Base-by-base conservation (phyloP, 2,329 filamentous ascomycete genomes). In the Arthroderma sp. region DNA sequence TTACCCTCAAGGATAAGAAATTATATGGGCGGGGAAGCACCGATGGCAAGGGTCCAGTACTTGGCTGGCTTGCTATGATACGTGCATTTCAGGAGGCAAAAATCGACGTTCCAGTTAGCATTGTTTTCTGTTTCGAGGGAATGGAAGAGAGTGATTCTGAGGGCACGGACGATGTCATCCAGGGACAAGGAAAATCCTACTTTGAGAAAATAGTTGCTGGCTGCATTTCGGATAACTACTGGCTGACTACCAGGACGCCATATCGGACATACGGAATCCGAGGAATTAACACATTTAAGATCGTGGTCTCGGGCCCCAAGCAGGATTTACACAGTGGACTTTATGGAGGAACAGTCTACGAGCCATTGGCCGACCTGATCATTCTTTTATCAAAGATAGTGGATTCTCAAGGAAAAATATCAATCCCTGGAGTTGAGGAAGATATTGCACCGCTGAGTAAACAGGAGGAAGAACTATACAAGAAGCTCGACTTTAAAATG, bases 91-190 rank as follows among this genome's bases (percentile, higher is more conserved):
- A 94, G 67, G 91, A 93, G 73, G 87, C 88, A 31, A 85, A 85
- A 46, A 73, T 96, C 38, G 89, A 95, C 42, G 86, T 98, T 62
- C 91, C 91, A 6, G 91, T 98, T 60, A 98, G 98, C 70, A 74
- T 98, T 53, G 78, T 98, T 52, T 96, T 95, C 85, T 98, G 91
- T 73, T 96, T 98, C 57, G 91, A 98, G 73, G 91, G 91, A 40
- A 98, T 98, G 91, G 91, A 98, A 70, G 91, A 98, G 71, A 94
- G 94, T 63, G 91, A 91, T 42, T 95, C 88, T 0, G 89, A 96
- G 63, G 91, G 91, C 33, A 75, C 98, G 45, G 91, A 98, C 59
- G 89, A 94, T 55, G 83, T 96, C 53, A 94, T 98, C 67, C 75
- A 83, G 54, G 81, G 77, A 39, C 91, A 98, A 69, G 87, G 83